These are phyloP conservation scores for Aureobasidium sp. DNA, from an alignment of 2,329 filamentous ascomycete species.

Conservation along the genomic window DNA sequence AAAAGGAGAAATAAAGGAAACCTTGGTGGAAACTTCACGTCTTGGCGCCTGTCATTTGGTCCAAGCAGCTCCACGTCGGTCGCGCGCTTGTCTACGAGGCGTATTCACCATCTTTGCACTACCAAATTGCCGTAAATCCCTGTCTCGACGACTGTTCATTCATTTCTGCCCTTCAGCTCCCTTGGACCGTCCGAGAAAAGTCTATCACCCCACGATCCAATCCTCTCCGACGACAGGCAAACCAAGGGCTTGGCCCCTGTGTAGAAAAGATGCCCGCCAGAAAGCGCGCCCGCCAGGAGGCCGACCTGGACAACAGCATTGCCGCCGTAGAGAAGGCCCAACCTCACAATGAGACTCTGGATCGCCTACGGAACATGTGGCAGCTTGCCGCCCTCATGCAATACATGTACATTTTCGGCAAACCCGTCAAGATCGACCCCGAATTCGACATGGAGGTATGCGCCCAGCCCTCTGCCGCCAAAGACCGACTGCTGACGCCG, in stretches of 20 bases:
- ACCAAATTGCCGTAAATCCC: not conserved
- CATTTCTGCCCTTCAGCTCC: not conserved
- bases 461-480: not conserved
- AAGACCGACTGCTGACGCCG: constrained; percentile 22
- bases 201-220: not conserved
- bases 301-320: constrained; percentile 32
- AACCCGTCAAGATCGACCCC: constrained; percentile 80
- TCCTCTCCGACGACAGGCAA: not conserved
- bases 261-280: constrained; percentile 40
- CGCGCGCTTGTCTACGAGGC: not conserved
- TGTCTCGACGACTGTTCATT: not conserved
- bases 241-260: constrained; percentile 10
- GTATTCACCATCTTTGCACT: not conserved
- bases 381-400: constrained; percentile 91
- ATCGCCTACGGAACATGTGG: constrained; percentile 80
- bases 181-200: too few species aligned
- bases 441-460: constrained; percentile 82
- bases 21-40: not conserved
- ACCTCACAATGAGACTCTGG: constrained; percentile 40
- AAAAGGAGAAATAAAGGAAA: not conserved
- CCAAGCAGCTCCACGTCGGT: not conserved
- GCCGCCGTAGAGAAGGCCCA: constrained; percentile 11
- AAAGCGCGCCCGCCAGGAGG: constrained; percentile 48
- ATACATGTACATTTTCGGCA: constrained; percentile 86
- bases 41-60: not conserved